phyloP scores from a whole-genome alignment of 1,284 basidiomycete species.

The Rhodofomes roseus region DNA sequence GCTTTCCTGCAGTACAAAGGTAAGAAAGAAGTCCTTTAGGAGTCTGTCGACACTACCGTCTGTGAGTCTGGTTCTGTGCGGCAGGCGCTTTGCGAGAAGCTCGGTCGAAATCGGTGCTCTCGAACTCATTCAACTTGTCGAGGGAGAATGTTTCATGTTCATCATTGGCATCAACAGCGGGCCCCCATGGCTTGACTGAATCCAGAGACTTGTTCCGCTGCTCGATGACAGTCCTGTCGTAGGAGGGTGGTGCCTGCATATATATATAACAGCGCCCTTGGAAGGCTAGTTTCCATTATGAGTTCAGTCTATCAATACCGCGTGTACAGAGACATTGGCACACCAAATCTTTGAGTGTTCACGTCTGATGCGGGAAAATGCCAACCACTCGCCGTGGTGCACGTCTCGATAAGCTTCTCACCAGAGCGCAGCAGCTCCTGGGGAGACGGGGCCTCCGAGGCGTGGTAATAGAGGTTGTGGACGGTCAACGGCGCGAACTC shows the following conservation, averaged over 20 bases:
- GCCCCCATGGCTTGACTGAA: conserved; percentile 11
- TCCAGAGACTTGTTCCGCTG: neutral
- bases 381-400: neutral
- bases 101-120: conserved; percentile 3
- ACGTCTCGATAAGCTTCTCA: neutral
- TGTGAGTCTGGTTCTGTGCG: neutral
- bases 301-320: neutral
- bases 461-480: neutral
- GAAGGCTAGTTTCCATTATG: neutral
- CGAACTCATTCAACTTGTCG: conserved; percentile 18
- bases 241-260: neutral
- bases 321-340: neutral
- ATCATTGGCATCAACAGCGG: neutral
- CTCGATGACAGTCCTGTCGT: neutral
- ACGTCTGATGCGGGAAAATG: neutral
- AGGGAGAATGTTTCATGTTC: conserved; percentile 12
- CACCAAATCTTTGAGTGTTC: neutral
- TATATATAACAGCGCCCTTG: neutral
- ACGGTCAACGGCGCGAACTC: neutral
- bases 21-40: neutral
- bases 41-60: neutral
- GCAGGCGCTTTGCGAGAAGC: neutral
- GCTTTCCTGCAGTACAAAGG: neutral
- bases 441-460: neutral
- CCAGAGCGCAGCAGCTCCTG: neutral